Base-by-base conservation (phyloP, 306 rosid species). In the Sindora glabra region DNA sequence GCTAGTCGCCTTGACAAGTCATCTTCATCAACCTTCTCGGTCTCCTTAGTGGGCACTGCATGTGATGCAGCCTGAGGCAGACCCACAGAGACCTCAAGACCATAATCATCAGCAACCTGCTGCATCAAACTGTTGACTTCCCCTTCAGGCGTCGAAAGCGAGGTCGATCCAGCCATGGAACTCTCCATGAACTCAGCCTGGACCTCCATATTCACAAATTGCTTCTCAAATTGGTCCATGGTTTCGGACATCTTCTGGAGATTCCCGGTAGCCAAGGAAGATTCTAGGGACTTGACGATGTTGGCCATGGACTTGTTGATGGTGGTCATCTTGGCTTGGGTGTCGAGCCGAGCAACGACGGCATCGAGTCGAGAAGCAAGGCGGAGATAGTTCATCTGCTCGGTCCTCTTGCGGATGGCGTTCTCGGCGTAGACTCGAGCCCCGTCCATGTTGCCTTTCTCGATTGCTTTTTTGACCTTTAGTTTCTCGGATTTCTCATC, bases 241-340 rank as follows among this genome's bases (percentile, higher is more conserved):
- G 95, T 90, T 84, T 90, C 96, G 8, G 96, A 87, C 96, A 87
- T 90, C 91, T 87, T 90, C 87, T 90, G 96, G 3, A 90, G 78
- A 55, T 87, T 90, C 0, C 96, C 97, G 0, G 96, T 87, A 3
- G 83, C 74, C 10, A 90, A 69, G 1, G 95, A 37, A 0, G 95
- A 85, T 37, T 90, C 97, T 6, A 90, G 42, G 4, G 97, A 87
- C 56, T 90, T 90, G n/a, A 90, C 97, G 55, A 90, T 90, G 62
- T 77, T 79, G 0, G 72, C 91, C 97, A 90, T 90, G 4, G 97
- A 87, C 71, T 90, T 90, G 78, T 67, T 85, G 66, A 90, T 90
- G 23, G 95, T 87, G 39, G 77, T 23, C 97, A 90, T 90, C 88
- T 90, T 90, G 56, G 97, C 97, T 72, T 87, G 97, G 17, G 97